Evolutionary conservation across 2,329 filamentous ascomycete genomes (phyloP).

Genomic region (Emydomyces testavorans): DNA sequence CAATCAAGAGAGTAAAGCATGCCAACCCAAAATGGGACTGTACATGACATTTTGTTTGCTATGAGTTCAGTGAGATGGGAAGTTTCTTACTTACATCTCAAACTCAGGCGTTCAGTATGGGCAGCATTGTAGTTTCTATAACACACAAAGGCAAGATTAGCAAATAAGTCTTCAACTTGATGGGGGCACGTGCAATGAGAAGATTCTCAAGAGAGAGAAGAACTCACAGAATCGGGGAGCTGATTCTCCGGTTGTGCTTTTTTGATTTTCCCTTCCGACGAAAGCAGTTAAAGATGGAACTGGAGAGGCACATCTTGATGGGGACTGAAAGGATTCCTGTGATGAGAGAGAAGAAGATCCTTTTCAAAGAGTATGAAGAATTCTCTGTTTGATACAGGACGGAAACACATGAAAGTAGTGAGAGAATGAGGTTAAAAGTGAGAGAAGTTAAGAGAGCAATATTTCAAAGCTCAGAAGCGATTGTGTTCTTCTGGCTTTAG

Average conservation of each 20-base stretch:
- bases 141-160: background rate
- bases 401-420: background rate
- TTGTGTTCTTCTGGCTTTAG: background rate
- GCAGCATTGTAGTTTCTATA: background rate
- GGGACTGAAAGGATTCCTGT: background rate
- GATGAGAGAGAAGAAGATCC: background rate
- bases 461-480: background rate
- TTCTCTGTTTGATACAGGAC: background rate
- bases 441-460: background rate
- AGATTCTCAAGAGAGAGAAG: background rate
- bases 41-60: background rate
- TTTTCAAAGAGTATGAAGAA: background rate
- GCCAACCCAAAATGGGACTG: background rate
- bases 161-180: background rate
- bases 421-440: background rate
- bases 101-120: background rate
- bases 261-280: background rate
- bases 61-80: background rate
- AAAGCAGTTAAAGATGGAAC: background rate
- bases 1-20: background rate
- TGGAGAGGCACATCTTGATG: background rate
- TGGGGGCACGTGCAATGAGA: background rate
- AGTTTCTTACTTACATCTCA: slow-evolving; percentile 1
- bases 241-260: background rate
- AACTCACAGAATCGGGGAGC: slow-evolving; percentile 2